These are phyloP conservation scores for Microbotryum lychnidis-dioicae DNA, from an alignment of 1,284 basidiomycete genomes.

Conservation along the genomic window DNA sequence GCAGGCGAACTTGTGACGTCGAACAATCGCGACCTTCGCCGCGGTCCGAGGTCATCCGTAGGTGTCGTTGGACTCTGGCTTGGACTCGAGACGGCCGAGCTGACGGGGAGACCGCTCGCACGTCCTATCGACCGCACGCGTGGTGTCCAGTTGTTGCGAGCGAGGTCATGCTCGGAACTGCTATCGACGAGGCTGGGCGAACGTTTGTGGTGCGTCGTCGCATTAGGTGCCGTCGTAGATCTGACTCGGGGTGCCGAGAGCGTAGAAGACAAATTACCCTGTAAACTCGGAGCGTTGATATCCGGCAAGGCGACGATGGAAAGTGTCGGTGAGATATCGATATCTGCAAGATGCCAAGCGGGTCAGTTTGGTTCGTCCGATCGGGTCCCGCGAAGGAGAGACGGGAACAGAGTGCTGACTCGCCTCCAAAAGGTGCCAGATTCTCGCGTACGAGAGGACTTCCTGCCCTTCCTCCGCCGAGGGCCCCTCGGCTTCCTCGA, in stretches of 20 bases:
- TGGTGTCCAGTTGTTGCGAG: background rate
- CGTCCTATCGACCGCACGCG: slow-evolving; percentile 6
- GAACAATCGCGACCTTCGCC: background rate
- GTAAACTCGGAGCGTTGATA: background rate
- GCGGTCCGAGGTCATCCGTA: too few species aligned
- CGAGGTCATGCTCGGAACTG: slow-evolving; percentile 3
- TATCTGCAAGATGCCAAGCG: slow-evolving; percentile 7
- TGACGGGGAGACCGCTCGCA: background rate
- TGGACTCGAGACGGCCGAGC: too few species aligned
- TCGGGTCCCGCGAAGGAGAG: background rate
- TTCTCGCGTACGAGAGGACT: background rate
- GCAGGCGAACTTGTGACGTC: slow-evolving; percentile 4
- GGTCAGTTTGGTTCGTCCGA: background rate
- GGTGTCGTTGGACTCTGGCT: too few species aligned
- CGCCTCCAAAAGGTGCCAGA: slow-evolving; percentile 22
- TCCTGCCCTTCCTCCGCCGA: background rate
- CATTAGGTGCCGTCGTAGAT: too few species aligned
- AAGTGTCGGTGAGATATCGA: slow-evolving; percentile 21
- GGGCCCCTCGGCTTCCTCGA: background rate
- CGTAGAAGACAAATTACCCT: background rate
- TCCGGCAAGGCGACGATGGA: slow-evolving; percentile 16
- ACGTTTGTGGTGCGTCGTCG: background rate
- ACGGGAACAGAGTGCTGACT: background rate
- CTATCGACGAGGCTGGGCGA: slow-evolving; percentile 1
- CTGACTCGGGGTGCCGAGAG: background rate